Evolutionary conservation across 768 basidiomycete species (phyloP).

Genomic region (Russula lepida): DNA sequence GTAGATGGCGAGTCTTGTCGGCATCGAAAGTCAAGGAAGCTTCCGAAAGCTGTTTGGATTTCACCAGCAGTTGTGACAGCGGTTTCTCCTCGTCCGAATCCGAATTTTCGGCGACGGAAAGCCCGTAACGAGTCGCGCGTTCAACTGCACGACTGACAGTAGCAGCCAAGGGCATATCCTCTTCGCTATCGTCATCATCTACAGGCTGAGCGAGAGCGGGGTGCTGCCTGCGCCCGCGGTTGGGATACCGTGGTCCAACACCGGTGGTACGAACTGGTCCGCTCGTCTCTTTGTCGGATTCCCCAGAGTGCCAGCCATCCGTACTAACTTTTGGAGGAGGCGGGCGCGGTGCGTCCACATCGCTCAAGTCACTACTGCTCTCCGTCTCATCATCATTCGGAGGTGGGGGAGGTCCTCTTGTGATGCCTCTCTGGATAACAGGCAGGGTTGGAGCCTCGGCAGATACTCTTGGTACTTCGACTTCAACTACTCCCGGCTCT

Average conservation of each 20-base stretch:
- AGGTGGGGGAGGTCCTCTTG: slow-evolving; percentile 27
- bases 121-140: slow-evolving; percentile 32
- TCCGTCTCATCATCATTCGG: slow-evolving; percentile 40
- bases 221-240: slow-evolving; percentile 23
- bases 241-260: slow-evolving; percentile 45
- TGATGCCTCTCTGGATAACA: slow-evolving; percentile 30
- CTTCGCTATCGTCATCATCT: slow-evolving; percentile 56
- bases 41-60: slow-evolving; percentile 32
- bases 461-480: slow-evolving; percentile 8
- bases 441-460: slow-evolving; percentile 29
- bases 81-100: slow-evolving; percentile 72
- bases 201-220: neutral
- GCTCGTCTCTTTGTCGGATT: slow-evolving; percentile 57
- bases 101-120: slow-evolving; percentile 26
- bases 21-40: slow-evolving; percentile 36
- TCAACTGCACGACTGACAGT: slow-evolving; percentile 49
- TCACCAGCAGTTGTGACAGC: slow-evolving; percentile 49
- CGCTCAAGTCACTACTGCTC: slow-evolving; percentile 48
- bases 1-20: slow-evolving; percentile 27
- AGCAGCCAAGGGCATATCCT: slow-evolving; percentile 69
- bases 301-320: slow-evolving; percentile 32
- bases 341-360: slow-evolving; percentile 4
- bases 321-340: neutral
- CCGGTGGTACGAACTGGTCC: slow-evolving; percentile 51
- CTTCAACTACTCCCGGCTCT: neutral